Percentiles rank a stretch among this genome's conserved stretches.
phyloP scores from a whole-genome alignment of 345 rosid genomes.

The Salix suchowensis region DNA sequence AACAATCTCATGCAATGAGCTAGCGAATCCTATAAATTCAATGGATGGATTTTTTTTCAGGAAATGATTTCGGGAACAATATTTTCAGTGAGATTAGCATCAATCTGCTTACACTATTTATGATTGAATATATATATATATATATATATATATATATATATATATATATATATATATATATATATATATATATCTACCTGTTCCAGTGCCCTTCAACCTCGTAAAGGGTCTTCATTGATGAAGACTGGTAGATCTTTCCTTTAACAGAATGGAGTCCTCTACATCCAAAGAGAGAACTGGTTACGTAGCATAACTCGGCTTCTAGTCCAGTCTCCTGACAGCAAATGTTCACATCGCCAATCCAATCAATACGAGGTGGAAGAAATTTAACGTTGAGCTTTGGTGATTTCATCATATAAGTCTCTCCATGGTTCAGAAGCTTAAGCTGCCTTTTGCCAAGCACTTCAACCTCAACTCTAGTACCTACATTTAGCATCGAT shows the following conservation, averaged over 20 bases:
- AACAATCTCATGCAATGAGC: too few relatives aligned
- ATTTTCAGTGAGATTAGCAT: not conserved
- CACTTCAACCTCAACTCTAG: slow-evolving; percentile 62
- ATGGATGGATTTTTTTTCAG: not conserved
- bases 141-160: not conserved
- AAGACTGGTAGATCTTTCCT: slow-evolving; percentile 58
- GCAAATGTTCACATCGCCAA: slow-evolving; percentile 47
- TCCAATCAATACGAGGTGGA: slow-evolving; percentile 66
- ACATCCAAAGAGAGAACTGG: slow-evolving; percentile 38
- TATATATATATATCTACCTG: slow-evolving; percentile 53
- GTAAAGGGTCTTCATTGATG: slow-evolving; percentile 38
- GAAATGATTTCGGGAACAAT: not conserved
- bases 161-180: too few relatives aligned
- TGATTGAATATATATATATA: not conserved
- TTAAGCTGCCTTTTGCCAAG: slow-evolving; percentile 57
- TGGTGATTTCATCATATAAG: slow-evolving; percentile 76
- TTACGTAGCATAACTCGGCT: slow-evolving; percentile 48
- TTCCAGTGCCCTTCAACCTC: slow-evolving; percentile 73
- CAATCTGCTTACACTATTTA: not conserved
- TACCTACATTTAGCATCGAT: slow-evolving; percentile 28
- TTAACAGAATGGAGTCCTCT: slow-evolving; percentile 40
- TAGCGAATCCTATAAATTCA: too few relatives aligned
- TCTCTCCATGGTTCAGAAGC: slow-evolving; percentile 52
- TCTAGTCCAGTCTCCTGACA: slow-evolving; percentile 62
- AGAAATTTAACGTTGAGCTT: slow-evolving; percentile 51